A percentile compares a stretch with the other conserved stretches of the same genome.
These are phyloP conservation scores for Phoenix dactylifera DNA, from an alignment of 176 grass and related monocot genomes.

Conservation along the genomic window DNA sequence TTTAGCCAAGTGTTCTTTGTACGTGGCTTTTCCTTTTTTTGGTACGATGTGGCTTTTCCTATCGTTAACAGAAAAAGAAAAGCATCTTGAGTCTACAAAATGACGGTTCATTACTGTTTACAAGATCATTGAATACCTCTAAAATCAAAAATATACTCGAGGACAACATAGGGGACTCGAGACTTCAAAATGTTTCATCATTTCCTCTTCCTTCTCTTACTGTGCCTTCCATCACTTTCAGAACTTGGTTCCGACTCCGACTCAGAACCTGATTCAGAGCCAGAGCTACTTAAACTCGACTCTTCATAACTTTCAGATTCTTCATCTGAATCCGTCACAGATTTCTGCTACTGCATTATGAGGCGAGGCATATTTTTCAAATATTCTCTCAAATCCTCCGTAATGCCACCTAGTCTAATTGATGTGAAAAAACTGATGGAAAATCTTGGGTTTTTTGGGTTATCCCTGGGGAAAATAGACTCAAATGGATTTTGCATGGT, in stretches of 20 bases:
- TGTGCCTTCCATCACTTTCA: slow-evolving; percentile 24
- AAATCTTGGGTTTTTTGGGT: slow-evolving; percentile 89
- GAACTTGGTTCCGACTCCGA: slow-evolving; percentile 30
- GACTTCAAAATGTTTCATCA: background rate
- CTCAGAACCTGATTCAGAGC: slow-evolving; percentile 34
- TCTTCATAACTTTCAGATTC: slow-evolving; percentile 35
- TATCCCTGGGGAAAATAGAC: slow-evolving; percentile 85
- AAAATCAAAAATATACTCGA: no score
- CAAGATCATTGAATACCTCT: no score
- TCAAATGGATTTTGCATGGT: slow-evolving; percentile 71
- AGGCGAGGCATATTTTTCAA: slow-evolving; percentile 93
- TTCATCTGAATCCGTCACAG: slow-evolving; percentile 36
- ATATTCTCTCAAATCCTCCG: slow-evolving; percentile 74
- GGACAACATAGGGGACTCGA: no score
- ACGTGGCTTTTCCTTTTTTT: no score
- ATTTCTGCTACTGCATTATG: slow-evolving; percentile 87
- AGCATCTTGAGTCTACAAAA: no score
- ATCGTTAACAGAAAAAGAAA: no score
- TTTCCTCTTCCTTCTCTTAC: slow-evolving; percentile 59
- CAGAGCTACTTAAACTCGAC: slow-evolving; percentile 22
- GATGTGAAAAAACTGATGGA: slow-evolving; percentile 94
- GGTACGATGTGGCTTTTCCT: no score
- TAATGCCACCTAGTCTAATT: slow-evolving; percentile 85
- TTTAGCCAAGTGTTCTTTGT: no score
- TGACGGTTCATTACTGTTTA: no score